These are phyloP conservation scores for Spathaspora gorwiae DNA, from an alignment of 805 yeast genomes.

Conservation along the genomic window DNA sequence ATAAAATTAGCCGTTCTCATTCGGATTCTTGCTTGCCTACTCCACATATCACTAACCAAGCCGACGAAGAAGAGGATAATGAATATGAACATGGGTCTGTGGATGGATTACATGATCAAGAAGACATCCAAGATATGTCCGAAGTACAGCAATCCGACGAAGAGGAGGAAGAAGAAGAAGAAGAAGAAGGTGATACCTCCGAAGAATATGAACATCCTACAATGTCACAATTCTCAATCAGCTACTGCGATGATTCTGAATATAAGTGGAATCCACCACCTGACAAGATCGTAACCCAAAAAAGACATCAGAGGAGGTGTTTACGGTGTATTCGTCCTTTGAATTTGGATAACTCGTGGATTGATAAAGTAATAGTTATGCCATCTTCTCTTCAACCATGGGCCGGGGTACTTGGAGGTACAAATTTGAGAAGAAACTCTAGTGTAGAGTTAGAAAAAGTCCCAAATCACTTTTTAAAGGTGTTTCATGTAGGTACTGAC, in stretches of 20 bases:
- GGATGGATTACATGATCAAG: slow-evolving; percentile 14
- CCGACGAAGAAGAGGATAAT: slow-evolving; percentile 18
- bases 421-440: not conserved
- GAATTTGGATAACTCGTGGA: slow-evolving; percentile 50
- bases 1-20: not conserved
- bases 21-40: not conserved
- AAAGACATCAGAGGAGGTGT: slow-evolving; percentile 46
- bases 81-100: slow-evolving; percentile 14
- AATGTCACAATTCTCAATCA: not conserved
- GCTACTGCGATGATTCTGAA: slow-evolving; percentile 7
- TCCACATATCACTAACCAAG: slow-evolving; percentile 6
- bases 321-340: slow-evolving; percentile 55
- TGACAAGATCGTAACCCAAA: slow-evolving; percentile 24
- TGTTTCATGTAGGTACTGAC: slow-evolving; percentile 32
- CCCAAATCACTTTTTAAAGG: slow-evolving; percentile 31
- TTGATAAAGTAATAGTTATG: slow-evolving; percentile 42
- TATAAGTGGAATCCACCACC: slow-evolving; percentile 47
- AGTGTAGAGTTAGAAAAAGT: slow-evolving; percentile 12
- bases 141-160: slow-evolving; percentile 28
- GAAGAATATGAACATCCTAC: not conserved
- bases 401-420: not conserved
- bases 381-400: slow-evolving; percentile 18
- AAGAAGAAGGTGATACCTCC: slow-evolving; percentile 9
- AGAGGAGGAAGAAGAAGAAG: slow-evolving; percentile 14
- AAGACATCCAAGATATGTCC: slow-evolving; percentile 23